Base-by-base conservation (phyloP, 73 alveolate genomes). In the Paramecium sexaurelia region DNA sequence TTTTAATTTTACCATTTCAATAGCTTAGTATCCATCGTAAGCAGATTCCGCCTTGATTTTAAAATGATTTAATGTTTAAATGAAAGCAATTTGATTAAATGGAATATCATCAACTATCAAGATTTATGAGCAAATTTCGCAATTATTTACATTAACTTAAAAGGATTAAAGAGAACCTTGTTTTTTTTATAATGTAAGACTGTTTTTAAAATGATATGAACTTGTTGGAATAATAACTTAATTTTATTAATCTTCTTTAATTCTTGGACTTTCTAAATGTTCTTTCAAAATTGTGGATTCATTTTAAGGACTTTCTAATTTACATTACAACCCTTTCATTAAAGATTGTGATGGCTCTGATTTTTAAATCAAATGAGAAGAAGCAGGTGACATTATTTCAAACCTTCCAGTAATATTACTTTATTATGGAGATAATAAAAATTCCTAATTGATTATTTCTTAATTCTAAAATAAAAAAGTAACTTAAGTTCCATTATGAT, bases 91-190 rank as follows among this genome's bases (percentile, higher is more conserved):
- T 73, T 36, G 11, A 39, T 73, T 73, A 73, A 73, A 73, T 33
- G 87, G 87, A n/a, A 73, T 36, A 36, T 73, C 87, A 39, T 73
- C 87, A 35, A 73, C 87, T 4, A 73, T 73, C 15, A 73, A 39
- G 22, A 73, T 39, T 17, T 73, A 36, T 5, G 87, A 20, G 19
- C 87, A 73, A 29, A 7, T 29, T 11, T 61, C 83, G 7, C 83
- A 61, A 5, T 61, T 61, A 29, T 29, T 29, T 7, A 11, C 47
- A 0, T 61, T 7, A 3, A 61, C 17, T 29, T 61, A 32, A 61
- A 61, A 61, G 0, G 83, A 61, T 61, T 10, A 32, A 26, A 61
- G 20, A 4, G 83, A 61, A 26, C 43, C 26, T 61, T 29, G 11
- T 61, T 61, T 26, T 10, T 24, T 61, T 5, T 7, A 24, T 0